Base-by-base conservation (phyloP, 2,329 filamentous ascomycete genomes). In the Fusarium chlamydosporum region DNA sequence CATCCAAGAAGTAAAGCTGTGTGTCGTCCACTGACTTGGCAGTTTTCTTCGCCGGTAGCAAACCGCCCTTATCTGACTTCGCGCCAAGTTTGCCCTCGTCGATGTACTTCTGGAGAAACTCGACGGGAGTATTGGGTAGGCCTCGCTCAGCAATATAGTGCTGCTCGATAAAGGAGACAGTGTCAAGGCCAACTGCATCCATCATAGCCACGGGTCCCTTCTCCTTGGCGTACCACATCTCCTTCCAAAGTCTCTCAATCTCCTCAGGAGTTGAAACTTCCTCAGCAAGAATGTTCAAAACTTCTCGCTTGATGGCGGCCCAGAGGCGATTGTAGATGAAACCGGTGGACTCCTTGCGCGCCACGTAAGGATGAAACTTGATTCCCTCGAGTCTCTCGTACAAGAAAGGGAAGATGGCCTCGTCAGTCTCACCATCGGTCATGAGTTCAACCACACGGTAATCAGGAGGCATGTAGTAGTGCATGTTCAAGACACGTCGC, bases 221-320 rank as follows among this genome's bases (percentile, higher is more conserved):
- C 7, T 62, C 56, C 7, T 42, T 62, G 0, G 8, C 47, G 7
- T 33, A 37, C 57, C 57, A 62, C 60, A 62, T 62, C 3, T 62
- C 35, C 20, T 16, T 56, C 34, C 58, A 62, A 9, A 62, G 57
- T 2, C 45, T 31, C 7, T 62, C 60, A 0, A 62, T 62, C 20
- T 62, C 47, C 13, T 56, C 48, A 1, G 60, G 60, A 0, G 60
- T 62, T 2, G 60, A 62, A 0, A 62, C 48, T 0, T 34, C 57
- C 0, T 62, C 60, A 0, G 57, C 60, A 1, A 62, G 60, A 0
- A 62, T 62, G 0, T 35, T 62, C 2, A 62, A 1, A 1, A 62
- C 57, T 20, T 62, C 60, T 1, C 60, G 35, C 18, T 62, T 62
- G 13, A 62, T 62, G 1, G 60, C 60, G 4, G 60, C 60, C 60